phyloP scores from a whole-genome alignment of 2,329 filamentous ascomycete genomes.

The Helotiales sp. region DNA sequence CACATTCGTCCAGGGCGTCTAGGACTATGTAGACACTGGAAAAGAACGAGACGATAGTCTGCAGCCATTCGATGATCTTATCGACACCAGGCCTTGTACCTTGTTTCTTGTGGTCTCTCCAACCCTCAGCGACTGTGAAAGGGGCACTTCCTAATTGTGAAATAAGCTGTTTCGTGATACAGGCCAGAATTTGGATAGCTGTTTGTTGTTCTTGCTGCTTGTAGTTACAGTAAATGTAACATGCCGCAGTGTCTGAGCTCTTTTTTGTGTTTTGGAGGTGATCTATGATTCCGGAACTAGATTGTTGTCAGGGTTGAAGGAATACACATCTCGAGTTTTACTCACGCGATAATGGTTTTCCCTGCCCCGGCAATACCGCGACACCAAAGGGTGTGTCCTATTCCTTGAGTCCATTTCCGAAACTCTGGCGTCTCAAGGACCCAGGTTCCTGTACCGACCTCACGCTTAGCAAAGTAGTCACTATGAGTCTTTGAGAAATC shows the following conservation, averaged over 20 bases:
- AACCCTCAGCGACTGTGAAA: neutral
- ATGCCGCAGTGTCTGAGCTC: neutral
- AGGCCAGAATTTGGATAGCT: neutral
- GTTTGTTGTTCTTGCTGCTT: neutral
- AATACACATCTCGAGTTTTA: neutral
- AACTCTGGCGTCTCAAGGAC: neutral
- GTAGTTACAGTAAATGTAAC: neutral
- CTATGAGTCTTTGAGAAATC: no score
- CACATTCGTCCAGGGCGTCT: neutral
- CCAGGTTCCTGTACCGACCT: neutral
- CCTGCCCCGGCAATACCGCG: neutral
- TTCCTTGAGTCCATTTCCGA: neutral
- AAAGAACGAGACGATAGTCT: neutral
- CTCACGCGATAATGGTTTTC: neutral
- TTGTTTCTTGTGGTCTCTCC: neutral
- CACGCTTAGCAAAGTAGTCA: neutral
- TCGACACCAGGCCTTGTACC: neutral
- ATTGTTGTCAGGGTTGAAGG: neutral
- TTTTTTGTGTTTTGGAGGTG: neutral
- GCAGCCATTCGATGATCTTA: neutral
- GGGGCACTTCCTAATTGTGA: neutral
- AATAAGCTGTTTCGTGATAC: neutral
- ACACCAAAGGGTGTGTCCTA: neutral
- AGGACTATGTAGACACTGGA: neutral
- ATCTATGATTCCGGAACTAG: neutral